A percentile compares a stretch with the other conserved stretches of the same genome.
Evolutionary conservation across 2,329 filamentous ascomycete genomes (phyloP).

Genomic region (Trichoderma sp.): DNA sequence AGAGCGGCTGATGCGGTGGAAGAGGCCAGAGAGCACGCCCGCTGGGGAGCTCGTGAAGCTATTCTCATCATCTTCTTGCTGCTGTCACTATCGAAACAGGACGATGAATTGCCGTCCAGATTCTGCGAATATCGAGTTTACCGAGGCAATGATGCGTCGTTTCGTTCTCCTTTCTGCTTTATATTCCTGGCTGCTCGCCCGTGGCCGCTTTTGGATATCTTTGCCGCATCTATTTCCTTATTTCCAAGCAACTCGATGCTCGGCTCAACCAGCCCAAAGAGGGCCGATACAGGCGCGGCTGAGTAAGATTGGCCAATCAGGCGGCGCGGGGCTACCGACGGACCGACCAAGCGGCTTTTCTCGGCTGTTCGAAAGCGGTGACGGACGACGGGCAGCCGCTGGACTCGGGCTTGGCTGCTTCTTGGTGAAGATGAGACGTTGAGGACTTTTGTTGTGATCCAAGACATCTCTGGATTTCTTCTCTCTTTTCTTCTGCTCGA

Average conservation of each 20-base stretch:
- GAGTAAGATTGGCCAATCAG: constrained; percentile 32
- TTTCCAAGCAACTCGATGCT: constrained; percentile 3
- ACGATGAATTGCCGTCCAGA: too few relatives aligned
- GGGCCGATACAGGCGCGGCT: constrained; percentile 13
- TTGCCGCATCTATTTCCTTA: background rate
- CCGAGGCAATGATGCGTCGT: background rate
- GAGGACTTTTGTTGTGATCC: background rate
- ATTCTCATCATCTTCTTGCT: constrained; percentile 32
- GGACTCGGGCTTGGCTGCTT: background rate
- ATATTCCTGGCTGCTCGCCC: background rate
- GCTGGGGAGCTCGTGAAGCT: constrained; percentile 32
- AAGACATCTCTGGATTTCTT: background rate
- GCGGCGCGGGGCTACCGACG: constrained; percentile 21
- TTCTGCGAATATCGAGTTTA: background rate
- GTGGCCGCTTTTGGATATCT: background rate
- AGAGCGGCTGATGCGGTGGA: constrained; percentile 19
- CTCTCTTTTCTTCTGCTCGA: background rate
- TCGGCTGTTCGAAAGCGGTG: constrained; percentile 31
- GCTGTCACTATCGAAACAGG: background rate
- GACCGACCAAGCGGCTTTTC: constrained; percentile 33
- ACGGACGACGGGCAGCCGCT: background rate
- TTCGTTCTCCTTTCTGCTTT: background rate
- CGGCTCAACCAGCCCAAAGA: background rate
- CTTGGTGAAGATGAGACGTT: background rate
- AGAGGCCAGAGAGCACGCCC: constrained; percentile 26